Conservation (phyloP, 2,329 filamentous ascomycete species). For the Aspergillus japonicus region DNA sequence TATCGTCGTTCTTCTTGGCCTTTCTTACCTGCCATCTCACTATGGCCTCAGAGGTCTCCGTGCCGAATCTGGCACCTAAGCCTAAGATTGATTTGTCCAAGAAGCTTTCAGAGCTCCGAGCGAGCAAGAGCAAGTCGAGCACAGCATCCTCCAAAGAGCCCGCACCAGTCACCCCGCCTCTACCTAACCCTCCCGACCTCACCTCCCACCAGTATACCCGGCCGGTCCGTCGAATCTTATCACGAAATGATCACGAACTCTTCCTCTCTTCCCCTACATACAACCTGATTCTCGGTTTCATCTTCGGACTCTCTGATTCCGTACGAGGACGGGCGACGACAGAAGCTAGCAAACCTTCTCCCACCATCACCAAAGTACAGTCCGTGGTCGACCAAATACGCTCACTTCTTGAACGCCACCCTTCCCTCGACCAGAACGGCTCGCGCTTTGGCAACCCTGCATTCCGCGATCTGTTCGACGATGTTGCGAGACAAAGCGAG, state of each 20-base stretch:
- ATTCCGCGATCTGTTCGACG: constrained; percentile 75
- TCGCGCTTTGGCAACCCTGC: constrained; percentile 93
- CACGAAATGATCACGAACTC: constrained; percentile 72
- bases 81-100: constrained; percentile 40
- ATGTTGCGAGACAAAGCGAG: constrained; percentile 40
- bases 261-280: constrained; percentile 78
- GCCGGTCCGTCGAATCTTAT: constrained; percentile 79
- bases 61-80: constrained; percentile 16
- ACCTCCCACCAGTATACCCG: constrained; percentile 60
- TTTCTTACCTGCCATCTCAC: constrained; percentile 2
- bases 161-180: constrained; percentile 70
- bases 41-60: constrained; percentile 24
- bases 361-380: constrained; percentile 63
- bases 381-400: constrained; percentile 69
- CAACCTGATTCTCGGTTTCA: constrained; percentile 73
- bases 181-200: constrained; percentile 66
- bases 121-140: constrained; percentile 34
- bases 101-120: constrained; percentile 40
- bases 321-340: constrained; percentile 55
- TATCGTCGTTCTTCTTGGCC: not conserved
- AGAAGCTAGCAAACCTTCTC: constrained; percentile 48
- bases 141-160: constrained; percentile 47
- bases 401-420: constrained; percentile 64
- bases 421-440: constrained; percentile 80
- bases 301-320: constrained; percentile 82